Evolutionary conservation across 352 stramenopile species (phyloP), one percentile per base, ranked within the genome.

Genomic region (Aphanomyces cochlioides): DNA sequence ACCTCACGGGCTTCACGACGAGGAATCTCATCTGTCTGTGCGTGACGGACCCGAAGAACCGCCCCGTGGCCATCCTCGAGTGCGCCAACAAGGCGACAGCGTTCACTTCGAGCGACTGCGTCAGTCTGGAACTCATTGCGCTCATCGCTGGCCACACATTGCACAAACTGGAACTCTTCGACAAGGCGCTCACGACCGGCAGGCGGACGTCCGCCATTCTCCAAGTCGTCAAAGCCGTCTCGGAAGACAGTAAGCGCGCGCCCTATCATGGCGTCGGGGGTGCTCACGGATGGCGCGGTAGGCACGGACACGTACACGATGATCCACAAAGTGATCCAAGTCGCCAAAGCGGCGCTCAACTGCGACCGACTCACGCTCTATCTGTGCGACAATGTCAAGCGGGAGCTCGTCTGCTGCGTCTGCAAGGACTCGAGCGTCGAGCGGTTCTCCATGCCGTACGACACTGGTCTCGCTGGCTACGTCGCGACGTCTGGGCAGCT

Each of bases 391-490:
- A 17, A 40, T 45, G 59, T 56, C 13, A 48, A 50, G 41, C 59
- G 59, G 5, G 59, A 67, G 59, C 43, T 67, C 21, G 41, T 67
- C 36, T 67, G 59, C 59, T 67, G 39, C 59, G 59, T 67, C 5
- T 67, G 15, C 13, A 36, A 50, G 7, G 59, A 67, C n/a, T 50
- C 59, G 41, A 50, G 54, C 13, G 79, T 90, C 34, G 89, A 90
- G 13, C 83, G 83, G 4, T 72, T 92, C 53, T 79, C 80, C 10
- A 92, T 96, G 34, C 83, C 85, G 0, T 89, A 88, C 58, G 84
- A 79, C 19, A 79, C 78, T 12, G 88, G 88, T n/a, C 93, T 96
- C 21, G 84, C 83, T 19, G 88, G 88, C 7, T 79, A 83, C 0
- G 84, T 92, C 2, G 85, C 87, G 3, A 59, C 45, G 38, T 66